A percentile compares a stretch with the other conserved stretches of the same genome.
These are phyloP conservation scores for Kodamaea hsintzibuensis DNA, from an alignment of 805 yeast species.

Conservation along the genomic window DNA sequence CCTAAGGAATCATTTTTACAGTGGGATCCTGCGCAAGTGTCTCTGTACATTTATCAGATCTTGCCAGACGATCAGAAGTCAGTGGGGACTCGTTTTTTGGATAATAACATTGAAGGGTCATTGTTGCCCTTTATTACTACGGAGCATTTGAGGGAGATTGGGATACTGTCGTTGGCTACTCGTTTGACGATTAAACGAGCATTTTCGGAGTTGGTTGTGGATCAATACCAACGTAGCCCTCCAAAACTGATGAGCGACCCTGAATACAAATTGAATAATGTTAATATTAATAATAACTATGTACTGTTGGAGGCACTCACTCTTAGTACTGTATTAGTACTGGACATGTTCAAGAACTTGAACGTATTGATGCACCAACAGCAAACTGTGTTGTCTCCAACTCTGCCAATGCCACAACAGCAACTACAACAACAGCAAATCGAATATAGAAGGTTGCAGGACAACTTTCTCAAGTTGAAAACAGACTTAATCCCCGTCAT, in stretches of 20 bases:
- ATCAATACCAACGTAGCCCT: slow-evolving; percentile 30
- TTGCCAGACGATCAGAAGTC: slow-evolving; percentile 22
- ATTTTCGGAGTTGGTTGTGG: slow-evolving; percentile 52
- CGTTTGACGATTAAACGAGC: slow-evolving; percentile 62
- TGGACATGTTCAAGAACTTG: slow-evolving; percentile 34
- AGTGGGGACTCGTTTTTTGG: slow-evolving; percentile 40
- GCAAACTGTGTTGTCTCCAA: slow-evolving; percentile 4
- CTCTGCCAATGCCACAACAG: slow-evolving; percentile 14
- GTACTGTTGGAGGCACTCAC: slow-evolving; percentile 38
- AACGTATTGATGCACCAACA: slow-evolving; percentile 19
- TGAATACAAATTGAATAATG: slow-evolving; percentile 27
- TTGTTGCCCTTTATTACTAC: slow-evolving; percentile 67
- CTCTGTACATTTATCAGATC: slow-evolving; percentile 30
- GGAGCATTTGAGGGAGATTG: slow-evolving; percentile 73
- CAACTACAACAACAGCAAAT: slow-evolving; percentile 17
- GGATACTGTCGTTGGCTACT: slow-evolving; percentile 52
- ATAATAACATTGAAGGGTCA: slow-evolving; percentile 71
- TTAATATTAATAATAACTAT: slow-evolving; percentile 39
- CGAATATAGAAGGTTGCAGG: slow-evolving; percentile 47
- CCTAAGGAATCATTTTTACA: slow-evolving; percentile 36
- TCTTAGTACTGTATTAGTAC: slow-evolving; percentile 35
- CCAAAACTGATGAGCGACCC: slow-evolving; percentile 29
- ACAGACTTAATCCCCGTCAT: slow-evolving; percentile 67
- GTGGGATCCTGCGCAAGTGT: slow-evolving; percentile 49
- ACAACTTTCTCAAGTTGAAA: slow-evolving; percentile 55